Percentiles rank a stretch among this genome's conserved stretches.
Evolutionary conservation across 1,284 basidiomycete genomes (phyloP).

Genomic region (Microbotryum intermedium): DNA sequence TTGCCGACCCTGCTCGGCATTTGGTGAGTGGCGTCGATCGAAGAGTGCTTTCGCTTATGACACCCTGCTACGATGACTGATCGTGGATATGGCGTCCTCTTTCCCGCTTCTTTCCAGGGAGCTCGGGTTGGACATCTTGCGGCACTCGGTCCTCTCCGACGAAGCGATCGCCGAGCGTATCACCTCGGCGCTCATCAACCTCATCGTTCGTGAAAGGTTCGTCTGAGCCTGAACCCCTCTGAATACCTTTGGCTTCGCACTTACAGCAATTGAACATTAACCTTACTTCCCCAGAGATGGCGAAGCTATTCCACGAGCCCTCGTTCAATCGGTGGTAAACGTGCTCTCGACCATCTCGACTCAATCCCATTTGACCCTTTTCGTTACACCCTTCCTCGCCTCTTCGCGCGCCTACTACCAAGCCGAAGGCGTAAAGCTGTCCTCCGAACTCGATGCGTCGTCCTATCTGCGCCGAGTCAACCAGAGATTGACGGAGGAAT

Average conservation of each 20-base stretch:
- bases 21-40: conserved; percentile 23
- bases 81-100: not conserved
- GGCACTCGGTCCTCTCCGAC: conserved; percentile 27
- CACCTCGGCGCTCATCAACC: conserved; percentile 8
- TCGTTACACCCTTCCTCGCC: conserved; percentile 27
- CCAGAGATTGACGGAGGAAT: conserved; percentile 51
- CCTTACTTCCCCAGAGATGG: conserved; percentile 17
- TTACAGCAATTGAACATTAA: not conserved
- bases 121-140: conserved; percentile 33
- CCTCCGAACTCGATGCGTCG: conserved; percentile 13
- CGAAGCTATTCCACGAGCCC: conserved; percentile 13
- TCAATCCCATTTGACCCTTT: conserved; percentile 14
- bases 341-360: conserved; percentile 27
- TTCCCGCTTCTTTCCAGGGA: conserved; percentile 23
- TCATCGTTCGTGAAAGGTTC: conserved; percentile 30
- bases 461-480: conserved; percentile 52
- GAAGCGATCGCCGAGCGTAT: conserved; percentile 9
- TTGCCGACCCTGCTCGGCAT: conserved; percentile 25
- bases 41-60: not conserved
- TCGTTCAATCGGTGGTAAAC: conserved; percentile 23
- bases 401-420: conserved; percentile 14
- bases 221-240: not conserved
- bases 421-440: conserved; percentile 1
- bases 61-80: not conserved
- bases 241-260: not conserved